Evolutionary conservation across 1,284 basidiomycete species (phyloP).

Genomic region (Irpex sp.): DNA sequence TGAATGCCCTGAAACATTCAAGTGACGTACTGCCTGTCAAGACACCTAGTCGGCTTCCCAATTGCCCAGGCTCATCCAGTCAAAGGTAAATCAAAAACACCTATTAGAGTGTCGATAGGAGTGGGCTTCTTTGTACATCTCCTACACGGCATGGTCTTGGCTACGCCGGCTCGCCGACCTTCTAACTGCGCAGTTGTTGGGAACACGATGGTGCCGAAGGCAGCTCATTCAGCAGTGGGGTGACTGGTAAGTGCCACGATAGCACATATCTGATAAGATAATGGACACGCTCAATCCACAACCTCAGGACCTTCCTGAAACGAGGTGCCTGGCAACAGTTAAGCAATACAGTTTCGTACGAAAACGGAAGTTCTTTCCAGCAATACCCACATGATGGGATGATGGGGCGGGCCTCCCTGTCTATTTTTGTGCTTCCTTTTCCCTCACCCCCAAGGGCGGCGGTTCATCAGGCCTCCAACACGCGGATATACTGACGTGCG

Average conservation of each 20-base stretch:
- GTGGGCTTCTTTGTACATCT: too few relatives aligned
- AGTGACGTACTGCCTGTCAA: too few relatives aligned
- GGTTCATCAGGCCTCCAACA: not conserved
- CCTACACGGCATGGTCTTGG: not conserved
- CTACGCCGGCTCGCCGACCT: not conserved
- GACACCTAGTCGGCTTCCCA: too few relatives aligned
- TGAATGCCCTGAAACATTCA: too few relatives aligned
- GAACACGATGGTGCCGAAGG: not conserved
- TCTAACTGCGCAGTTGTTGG: not conserved
- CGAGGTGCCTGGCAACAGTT: not conserved
- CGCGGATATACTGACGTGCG: not conserved
- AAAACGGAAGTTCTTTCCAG: not conserved
- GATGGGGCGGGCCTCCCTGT: not conserved
- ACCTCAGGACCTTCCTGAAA: not conserved
- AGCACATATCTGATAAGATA: constrained; percentile 1
- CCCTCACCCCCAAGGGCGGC: not conserved
- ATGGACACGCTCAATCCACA: not conserved
- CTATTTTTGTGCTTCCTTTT: not conserved
- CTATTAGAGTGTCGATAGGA: too few relatives aligned
- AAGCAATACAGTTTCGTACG: not conserved
- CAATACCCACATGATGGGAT: not conserved
- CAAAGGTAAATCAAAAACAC: too few relatives aligned
- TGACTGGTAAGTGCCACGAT: not conserved
- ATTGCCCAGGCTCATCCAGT: too few relatives aligned
- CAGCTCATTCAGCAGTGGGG: not conserved